Evolutionary conservation across 441 rosid genomes (phyloP), one percentile per base, ranked within the genome.

Genomic region (Populus hybrid): DNA sequence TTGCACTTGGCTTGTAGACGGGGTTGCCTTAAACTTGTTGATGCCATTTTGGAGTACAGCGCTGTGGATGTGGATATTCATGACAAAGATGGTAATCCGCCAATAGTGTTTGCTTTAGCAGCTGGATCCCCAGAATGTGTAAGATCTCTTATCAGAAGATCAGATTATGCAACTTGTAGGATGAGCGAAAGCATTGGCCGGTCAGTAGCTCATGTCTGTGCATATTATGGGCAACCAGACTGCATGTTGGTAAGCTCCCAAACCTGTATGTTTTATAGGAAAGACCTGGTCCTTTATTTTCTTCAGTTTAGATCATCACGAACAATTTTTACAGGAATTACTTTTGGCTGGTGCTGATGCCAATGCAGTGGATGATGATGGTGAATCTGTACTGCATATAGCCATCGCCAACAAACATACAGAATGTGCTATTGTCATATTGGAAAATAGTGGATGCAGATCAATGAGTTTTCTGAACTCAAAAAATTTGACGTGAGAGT

Each of bases 121-220:
- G 98, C 98, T 85, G 99, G 99, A 80, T 93, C 99, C 81, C 91
- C 98, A 24, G 98, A 93, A 86, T 97, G 99, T 84, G 99, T 93
- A 76, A 92, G 83, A 77, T 90, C 92, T 70, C 98, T 97, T 76
- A 90, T 97, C 34, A 82, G 81, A 84, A 89, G 94, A 76, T 95
- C 93, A 76, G 92, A 99, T 66, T 89, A 92, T 77, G 99, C 92
- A 74, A 87, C 88, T 82, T 95, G 97, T 66, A 89, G 95, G 82
- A 86, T 93, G 86, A 90, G 98, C 79, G 97, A 95, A 80, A 99
- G 99, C 72, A 79, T 88, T 76, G 98, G 99, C 83, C 99, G 97
- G 10, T 97, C 98, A 46, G 92, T 97, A 74, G 97, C 99, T 80
- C 99, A 97, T 87, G 98, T 95, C 71, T 97, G 99, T 90, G 97